Conservation (phyloP, 306 rosid genomes). For the Castanopsis chinensis region DNA sequence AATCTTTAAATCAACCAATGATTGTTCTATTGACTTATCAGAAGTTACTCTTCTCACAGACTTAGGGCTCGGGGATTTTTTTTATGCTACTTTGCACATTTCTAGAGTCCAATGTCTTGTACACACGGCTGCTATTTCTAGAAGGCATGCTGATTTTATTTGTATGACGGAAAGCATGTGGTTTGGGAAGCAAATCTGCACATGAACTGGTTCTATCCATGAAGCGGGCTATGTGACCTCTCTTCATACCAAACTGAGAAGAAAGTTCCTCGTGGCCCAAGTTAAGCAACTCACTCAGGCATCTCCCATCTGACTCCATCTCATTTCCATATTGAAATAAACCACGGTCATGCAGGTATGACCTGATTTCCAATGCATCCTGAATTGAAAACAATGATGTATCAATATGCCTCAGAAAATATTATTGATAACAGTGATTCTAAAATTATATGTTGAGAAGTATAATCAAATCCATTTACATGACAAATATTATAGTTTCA, state of each 20-base stretch:
- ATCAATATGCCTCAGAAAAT: neutral
- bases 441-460: neutral
- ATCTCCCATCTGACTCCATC: conserved; percentile 52
- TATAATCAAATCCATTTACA: neutral
- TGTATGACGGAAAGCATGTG: conserved; percentile 26
- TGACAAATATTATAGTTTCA: neutral
- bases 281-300: conserved; percentile 54
- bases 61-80: neutral
- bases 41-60: conserved; percentile 22
- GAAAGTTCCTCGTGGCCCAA: conserved; percentile 42
- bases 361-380: conserved; percentile 80
- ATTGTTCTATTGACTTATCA: conserved; percentile 48
- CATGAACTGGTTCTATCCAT: conserved; percentile 41
- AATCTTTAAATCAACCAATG: conserved; percentile 47
- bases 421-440: neutral
- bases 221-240: conserved; percentile 90
- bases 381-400: conserved; percentile 18
- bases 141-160: conserved; percentile 33
- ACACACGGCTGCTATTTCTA: conserved; percentile 11
- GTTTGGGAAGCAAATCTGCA: conserved; percentile 29
- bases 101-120: conserved; percentile 16
- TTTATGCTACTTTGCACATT: conserved; percentile 12
- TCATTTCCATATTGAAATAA: conserved; percentile 79
- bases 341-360: conserved; percentile 77
- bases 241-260: conserved; percentile 64